These are phyloP conservation scores for Trypanosoma melophagium DNA, from an alignment of 208 protist species.

Conservation along the genomic window DNA sequence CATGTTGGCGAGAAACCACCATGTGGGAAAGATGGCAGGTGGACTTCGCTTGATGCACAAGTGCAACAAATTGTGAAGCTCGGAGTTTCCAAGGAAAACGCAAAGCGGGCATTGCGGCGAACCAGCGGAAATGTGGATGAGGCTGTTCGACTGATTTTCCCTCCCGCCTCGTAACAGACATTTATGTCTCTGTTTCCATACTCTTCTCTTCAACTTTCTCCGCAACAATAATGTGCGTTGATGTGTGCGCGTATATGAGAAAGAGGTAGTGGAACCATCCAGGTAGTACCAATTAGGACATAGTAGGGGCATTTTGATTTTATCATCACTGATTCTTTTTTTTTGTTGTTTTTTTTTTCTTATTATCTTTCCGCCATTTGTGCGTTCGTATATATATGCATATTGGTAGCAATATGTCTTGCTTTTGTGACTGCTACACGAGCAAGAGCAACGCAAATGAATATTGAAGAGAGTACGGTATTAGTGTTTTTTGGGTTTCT, in stretches of 20 bases:
- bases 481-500: background rate
- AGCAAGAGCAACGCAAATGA: too few relatives aligned
- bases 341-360: conserved; percentile 16
- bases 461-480: too few relatives aligned
- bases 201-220: background rate
- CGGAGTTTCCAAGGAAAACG: conserved; percentile 61
- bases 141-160: conserved; percentile 65
- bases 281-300: background rate
- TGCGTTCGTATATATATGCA: background rate
- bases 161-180: conserved; percentile 8
- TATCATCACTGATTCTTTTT: conserved; percentile 8
- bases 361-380: background rate
- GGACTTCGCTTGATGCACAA: conserved; percentile 57
- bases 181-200: background rate
- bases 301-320: background rate
- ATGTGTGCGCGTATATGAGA: background rate
- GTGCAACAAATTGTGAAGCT: conserved; percentile 79
- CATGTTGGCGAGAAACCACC: conserved; percentile 32
- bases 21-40: conserved; percentile 44
- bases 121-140: conserved; percentile 54
- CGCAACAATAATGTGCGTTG: background rate
- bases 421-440: too few relatives aligned
- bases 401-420: background rate
- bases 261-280: background rate
- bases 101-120: conserved; percentile 68